These are phyloP conservation scores for Nemania bipapillata DNA, from an alignment of 2,329 filamentous ascomycete species.

Conservation along the genomic window DNA sequence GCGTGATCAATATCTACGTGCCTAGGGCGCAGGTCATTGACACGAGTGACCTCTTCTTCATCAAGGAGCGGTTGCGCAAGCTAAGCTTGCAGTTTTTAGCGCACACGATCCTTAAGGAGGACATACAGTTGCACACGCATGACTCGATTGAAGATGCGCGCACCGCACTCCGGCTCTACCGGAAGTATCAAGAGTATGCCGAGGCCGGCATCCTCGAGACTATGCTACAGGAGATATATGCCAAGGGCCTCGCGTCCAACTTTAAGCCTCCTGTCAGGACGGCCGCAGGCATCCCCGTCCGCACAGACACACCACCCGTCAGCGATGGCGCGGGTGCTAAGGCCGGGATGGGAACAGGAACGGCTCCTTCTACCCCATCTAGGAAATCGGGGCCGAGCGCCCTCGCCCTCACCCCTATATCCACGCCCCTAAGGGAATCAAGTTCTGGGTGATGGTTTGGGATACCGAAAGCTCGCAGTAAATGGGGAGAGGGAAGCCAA, in stretches of 20 bases:
- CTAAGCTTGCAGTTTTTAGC: conserved; percentile 91
- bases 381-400: conserved; percentile 32
- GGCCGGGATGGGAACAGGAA: not conserved
- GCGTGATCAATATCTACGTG: conserved; percentile 97
- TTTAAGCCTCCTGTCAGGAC: conserved; percentile 64
- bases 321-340: conserved; percentile 19
- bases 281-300: conserved; percentile 29
- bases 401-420: conserved; percentile 36
- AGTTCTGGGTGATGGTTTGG: not conserved
- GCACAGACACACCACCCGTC: conserved; percentile 48
- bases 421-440: conserved; percentile 38
- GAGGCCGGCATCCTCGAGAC: conserved; percentile 85
- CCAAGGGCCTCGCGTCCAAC: conserved; percentile 67
- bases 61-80: conserved; percentile 82
- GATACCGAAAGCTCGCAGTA: not conserved
- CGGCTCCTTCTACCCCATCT: conserved; percentile 40
- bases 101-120: conserved; percentile 89
- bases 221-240: conserved; percentile 89
- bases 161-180: conserved; percentile 87
- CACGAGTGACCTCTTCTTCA: conserved; percentile 90
- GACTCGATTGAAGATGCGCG: conserved; percentile 95
- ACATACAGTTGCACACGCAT: conserved; percentile 91
- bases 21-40: conserved; percentile 91
- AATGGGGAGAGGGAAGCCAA: not conserved
- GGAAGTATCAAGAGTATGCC: conserved; percentile 88